Conservation (phyloP, 495 filamentous ascomycete species). For the Cenococcum geophilum region DNA sequence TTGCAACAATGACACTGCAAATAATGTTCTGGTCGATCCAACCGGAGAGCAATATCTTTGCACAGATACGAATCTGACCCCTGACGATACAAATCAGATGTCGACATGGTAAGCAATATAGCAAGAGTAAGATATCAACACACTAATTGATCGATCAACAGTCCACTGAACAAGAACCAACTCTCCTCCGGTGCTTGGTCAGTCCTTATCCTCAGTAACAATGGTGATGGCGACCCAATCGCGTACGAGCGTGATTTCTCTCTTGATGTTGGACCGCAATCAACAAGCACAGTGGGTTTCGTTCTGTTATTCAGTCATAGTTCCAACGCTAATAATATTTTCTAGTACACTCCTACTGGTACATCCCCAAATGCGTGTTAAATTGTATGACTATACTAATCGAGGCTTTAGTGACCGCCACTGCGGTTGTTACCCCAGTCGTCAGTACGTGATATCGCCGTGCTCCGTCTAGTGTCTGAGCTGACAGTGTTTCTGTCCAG, state of each 20-base stretch:
- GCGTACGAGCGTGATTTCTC: slow-evolving; percentile 38
- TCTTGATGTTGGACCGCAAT: slow-evolving; percentile 35
- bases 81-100: slow-evolving; percentile 33
- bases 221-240: slow-evolving; percentile 33
- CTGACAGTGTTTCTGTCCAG: slow-evolving; percentile 2
- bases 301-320: slow-evolving; percentile 7
- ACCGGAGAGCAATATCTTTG: slow-evolving; percentile 34
- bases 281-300: slow-evolving; percentile 30
- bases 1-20: slow-evolving; percentile 31
- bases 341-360: slow-evolving; percentile 25
- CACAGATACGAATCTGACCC: slow-evolving; percentile 30
- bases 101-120: slow-evolving; percentile 30
- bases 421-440: slow-evolving; percentile 26
- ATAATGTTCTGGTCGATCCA: slow-evolving; percentile 38
- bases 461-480: background rate
- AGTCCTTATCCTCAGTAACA: slow-evolving; percentile 38
- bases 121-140: background rate
- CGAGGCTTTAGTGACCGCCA: slow-evolving; percentile 10
- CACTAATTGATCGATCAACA: background rate
- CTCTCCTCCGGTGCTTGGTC: slow-evolving; percentile 36
- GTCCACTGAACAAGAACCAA: slow-evolving; percentile 33
- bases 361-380: background rate
- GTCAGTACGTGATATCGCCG: slow-evolving; percentile 20
- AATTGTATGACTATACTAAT: background rate
- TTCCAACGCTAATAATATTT: slow-evolving; percentile 1